phyloP scores from a whole-genome alignment of 2,329 filamentous ascomycete species.

The Aspergillus sp. region DNA sequence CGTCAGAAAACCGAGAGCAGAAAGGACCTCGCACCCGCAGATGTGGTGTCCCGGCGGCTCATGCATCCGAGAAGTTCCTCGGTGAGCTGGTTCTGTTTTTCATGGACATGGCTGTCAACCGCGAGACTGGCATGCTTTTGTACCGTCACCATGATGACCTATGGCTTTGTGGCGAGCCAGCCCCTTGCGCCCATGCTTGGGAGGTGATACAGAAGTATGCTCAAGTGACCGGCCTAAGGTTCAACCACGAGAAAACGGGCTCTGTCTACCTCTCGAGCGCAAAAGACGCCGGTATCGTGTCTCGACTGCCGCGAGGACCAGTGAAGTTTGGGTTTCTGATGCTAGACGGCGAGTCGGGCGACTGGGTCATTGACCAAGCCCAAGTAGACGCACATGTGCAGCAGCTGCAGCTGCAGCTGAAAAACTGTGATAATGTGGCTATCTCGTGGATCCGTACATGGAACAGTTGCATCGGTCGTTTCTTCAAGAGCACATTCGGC shows the following conservation, averaged over 20 bases:
- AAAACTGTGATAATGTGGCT: conserved; percentile 38
- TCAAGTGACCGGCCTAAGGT: conserved; percentile 36
- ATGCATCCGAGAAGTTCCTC: conserved; percentile 42
- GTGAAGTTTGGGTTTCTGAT: conserved; percentile 49
- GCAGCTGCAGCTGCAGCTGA: conserved; percentile 36
- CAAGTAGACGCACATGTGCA: conserved; percentile 34
- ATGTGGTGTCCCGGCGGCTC: conserved; percentile 42
- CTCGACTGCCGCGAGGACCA: conserved; percentile 41
- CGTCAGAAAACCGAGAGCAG: conserved; percentile 16
- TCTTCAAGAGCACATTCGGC: conserved; percentile 49
- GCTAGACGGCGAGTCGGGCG: conserved; percentile 26
- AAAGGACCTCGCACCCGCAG: conserved; percentile 34
- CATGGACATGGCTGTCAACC: conserved; percentile 42
- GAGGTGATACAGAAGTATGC: conserved; percentile 37
- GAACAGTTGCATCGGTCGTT: conserved; percentile 48
- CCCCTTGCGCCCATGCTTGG: conserved; percentile 39
- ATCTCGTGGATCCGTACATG: conserved; percentile 51
- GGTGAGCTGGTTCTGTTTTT: conserved; percentile 45
- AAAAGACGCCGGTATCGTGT: conserved; percentile 15
- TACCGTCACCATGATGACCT: conserved; percentile 46
- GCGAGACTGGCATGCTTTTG: conserved; percentile 36
- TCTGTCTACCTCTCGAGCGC: conserved; percentile 19
- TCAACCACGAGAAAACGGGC: conserved; percentile 44
- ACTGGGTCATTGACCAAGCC: conserved; percentile 34
- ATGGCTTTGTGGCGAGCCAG: conserved; percentile 42